Conservation (phyloP, 139 green algal genomes). For the Tetradesmus obliquus region DNA sequence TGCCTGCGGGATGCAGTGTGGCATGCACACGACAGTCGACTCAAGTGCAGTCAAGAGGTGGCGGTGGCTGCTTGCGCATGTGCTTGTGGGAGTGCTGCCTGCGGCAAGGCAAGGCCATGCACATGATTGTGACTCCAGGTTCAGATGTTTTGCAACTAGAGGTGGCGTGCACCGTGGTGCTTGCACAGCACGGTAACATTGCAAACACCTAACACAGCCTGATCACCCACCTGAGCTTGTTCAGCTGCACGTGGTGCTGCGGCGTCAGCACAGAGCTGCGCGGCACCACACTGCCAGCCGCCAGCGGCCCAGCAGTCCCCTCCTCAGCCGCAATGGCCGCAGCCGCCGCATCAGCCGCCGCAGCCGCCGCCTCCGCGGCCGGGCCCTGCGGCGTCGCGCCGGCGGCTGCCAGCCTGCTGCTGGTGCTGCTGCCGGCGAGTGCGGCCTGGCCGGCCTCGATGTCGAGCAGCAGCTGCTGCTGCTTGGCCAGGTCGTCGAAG, state of each 20-base stretch:
- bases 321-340: slow-evolving; percentile 33
- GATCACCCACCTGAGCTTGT: slow-evolving; percentile 34
- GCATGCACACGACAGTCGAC: too few relatives aligned
- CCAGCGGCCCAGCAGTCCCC: slow-evolving; percentile 31
- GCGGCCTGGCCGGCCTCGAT: slow-evolving; percentile 1
- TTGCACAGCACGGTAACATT: background rate
- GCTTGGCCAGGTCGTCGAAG: slow-evolving; percentile 59
- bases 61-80: slow-evolving; percentile 78
- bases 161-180: too few relatives aligned
- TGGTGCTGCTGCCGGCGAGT: background rate
- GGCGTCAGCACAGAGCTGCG: slow-evolving; percentile 21
- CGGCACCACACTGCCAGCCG: background rate
- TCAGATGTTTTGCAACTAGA: too few relatives aligned
- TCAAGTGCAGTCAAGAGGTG: background rate
- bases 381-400: slow-evolving; percentile 3
- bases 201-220: background rate
- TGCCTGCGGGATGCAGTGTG: slow-evolving; percentile 11
- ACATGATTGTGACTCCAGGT: too few relatives aligned
- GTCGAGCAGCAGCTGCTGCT: slow-evolving; percentile 6
- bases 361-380: slow-evolving; percentile 47
- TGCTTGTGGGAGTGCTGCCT: slow-evolving; percentile 57
- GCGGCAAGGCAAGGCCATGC: too few relatives aligned
- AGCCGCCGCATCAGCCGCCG: slow-evolving; percentile 20
- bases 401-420: background rate
- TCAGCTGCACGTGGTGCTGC: slow-evolving; percentile 32